Evolutionary conservation across 2,329 filamentous ascomycete species (phyloP), one percentile per base, ranked within the genome.

Genomic region (Phaeosphaeria sp.): DNA sequence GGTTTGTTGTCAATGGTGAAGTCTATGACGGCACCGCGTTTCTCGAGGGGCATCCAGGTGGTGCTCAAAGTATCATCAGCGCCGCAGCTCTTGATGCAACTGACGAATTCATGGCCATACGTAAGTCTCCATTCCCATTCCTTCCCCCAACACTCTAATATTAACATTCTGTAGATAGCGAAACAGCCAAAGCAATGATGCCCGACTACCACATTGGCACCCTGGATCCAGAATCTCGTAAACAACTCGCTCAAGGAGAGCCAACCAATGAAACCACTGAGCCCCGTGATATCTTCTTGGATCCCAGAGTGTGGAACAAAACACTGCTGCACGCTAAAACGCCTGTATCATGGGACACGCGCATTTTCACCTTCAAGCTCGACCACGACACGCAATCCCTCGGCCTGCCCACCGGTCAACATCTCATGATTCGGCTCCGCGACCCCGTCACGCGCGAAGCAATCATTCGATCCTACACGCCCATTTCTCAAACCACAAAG

Each of bases 131-230:
- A 9, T 15, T 6, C 27, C 4, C 25, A n/a, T 9, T 0, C 15
- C 6, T 21, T 6, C 46, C 8, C 11, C n/a, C n/a, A n/a, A n/a
- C 30, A 13, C 30, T 3, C 5, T 3, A 13, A 7, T 13, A 36
- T 13, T 36, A 13, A 36, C 30, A 36, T 7, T 13, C 6, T 13
- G 30, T 71, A 94, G 92, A 97, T 75, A 93, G 90, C 74, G 93
- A 97, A 79, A 96, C 91, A 17, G 93, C 93, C 33, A 97, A 96
- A 79, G 85, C 84, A 18, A 96, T 96, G 92, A 93, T 97, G 89
- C 84, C 86, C 11, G 78, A 84, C 45, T 96, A 96, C 72, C 93
- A 97, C 75, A 88, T 97, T 63, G 93, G 93, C 50, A 87, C 87
- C 0, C 84, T 97, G 13, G 86, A 91, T 65, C 80, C 87, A 63